Conservation (phyloP, 192 early-diverging fungal genomes). For the Ambispora gerdemannii region DNA sequence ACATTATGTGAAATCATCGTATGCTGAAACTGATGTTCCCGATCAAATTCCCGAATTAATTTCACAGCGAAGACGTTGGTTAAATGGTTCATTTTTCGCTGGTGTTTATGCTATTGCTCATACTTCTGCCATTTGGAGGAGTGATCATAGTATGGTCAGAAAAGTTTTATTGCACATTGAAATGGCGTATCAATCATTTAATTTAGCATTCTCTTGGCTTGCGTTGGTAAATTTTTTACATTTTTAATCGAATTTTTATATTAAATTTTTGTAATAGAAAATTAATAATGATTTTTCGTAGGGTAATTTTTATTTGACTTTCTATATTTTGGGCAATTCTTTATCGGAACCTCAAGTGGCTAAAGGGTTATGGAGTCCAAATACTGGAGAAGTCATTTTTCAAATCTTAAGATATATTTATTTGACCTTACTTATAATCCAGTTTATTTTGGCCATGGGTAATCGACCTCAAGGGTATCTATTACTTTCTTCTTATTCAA, state of each 20-base stretch:
- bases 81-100: conserved; percentile 94
- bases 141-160: conserved; percentile 68
- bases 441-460: conserved; percentile 88
- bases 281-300: conserved; percentile 27
- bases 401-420: conserved; percentile 56
- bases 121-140: conserved; percentile 73
- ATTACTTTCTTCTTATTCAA: conserved; percentile 26
- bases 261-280: background rate
- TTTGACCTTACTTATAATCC: conserved; percentile 73
- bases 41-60: conserved; percentile 81
- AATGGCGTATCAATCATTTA: conserved; percentile 78
- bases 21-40: conserved; percentile 84
- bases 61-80: conserved; percentile 95
- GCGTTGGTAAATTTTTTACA: conserved; percentile 60
- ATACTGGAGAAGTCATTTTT: conserved; percentile 41
- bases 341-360: conserved; percentile 32
- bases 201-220: conserved; percentile 89
- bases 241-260: conserved; percentile 40
- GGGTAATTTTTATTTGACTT: conserved; percentile 88
- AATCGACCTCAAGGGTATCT: conserved; percentile 88
- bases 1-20: conserved; percentile 67
- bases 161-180: conserved; percentile 74
- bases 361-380: conserved; percentile 45
- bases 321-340: conserved; percentile 74
- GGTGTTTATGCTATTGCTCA: conserved; percentile 80